Base-by-base conservation (phyloP, 176 grass and related monocot genomes). In the Phyllostachys edulis region DNA sequence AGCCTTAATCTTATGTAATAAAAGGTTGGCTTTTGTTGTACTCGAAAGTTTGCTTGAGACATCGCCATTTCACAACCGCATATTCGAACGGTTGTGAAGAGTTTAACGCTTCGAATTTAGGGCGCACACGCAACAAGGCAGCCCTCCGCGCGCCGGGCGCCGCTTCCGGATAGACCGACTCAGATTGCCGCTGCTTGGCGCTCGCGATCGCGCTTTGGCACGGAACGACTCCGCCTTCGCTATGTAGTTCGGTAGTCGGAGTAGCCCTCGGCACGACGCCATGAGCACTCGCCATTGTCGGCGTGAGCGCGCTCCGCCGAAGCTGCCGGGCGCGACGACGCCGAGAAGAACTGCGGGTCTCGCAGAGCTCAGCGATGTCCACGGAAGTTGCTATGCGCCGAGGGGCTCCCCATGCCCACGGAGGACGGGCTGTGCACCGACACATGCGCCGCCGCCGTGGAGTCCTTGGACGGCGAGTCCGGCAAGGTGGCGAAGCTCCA, bases 191-290 rank as follows among this genome's bases (percentile, higher is more conserved):
- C 91, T 90, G 91, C 83, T 80, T 98, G 41, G 91, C 91, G 50
- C 96, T 98, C 63, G 91, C 6, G 96, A 98, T 4, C 96, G 85
- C n/a, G 87, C 85, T 83, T 95, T 98, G 85, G 89, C 93, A 18
- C 71, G 92, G 61, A 94, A 95, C 4, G 93, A 98, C 80, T 98
- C 91, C 0, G 93, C 95, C 78, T 95, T 95, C 2, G 91, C 67
- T 93, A 92, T 98, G 87, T 98, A 98, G 88, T 93, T 98, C 1
- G 96, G 80, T 90, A 90, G 83, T 92, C 93, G 54, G 87, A 88
- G 85, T 89, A 94, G 13, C 91, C 89, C 0, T 80, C 90, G 82
- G 54, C 20, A 92, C 93, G 7, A 84, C 77, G 81, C 88, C 88
- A 27, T 5, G 90, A 90, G 83, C 88, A 94, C 67, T 94, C 94